Base-by-base conservation (phyloP, 805 yeast species). In the Ogataea allantospora region DNA sequence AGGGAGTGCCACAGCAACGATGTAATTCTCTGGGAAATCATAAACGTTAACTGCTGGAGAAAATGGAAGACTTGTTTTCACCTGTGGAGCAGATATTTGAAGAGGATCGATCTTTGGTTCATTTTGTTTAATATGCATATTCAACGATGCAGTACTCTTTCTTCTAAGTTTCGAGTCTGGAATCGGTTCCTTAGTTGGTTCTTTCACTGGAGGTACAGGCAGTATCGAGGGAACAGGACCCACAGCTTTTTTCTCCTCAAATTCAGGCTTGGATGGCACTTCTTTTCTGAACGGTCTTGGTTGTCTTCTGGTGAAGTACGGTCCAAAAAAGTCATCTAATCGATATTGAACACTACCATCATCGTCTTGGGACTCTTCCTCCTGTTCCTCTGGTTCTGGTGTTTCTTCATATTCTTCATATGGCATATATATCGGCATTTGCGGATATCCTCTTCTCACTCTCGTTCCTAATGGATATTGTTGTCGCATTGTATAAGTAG, bases 11-110 rank as follows among this genome's bases (percentile, higher is more conserved):
- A 77, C 54, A 1, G 71, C 72, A 9, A 77, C 68, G 11, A 66
- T 52, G 45, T 77, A 78, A 12, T 62, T 57, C 12, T 65, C 65
- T 1, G 65, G 64, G 33, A 66, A 61, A 43, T 78, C 79, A 47
- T 77, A 77, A n/a, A 77, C 70, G 46, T 78, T 79, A 3, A 77
- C 61, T 38, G 75, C 73, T 16, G 84, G 83, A 8, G 81, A 72
- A 43, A 75, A 75, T 45, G 80, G 80, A 30, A 70, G 43, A 13
- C 62, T 57, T 18, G 63, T 42, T 25, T 65, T 60, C 8, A 59
- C 44, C 44, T 68, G 70, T 6, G 75, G 75, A 33, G 68, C 67
- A 5, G 75, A 70, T 2, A 70, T 66, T 48, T 70, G 70, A 18
- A 71, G 47, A 7, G 73, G 68, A 35, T 65, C 71, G 26, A 66